Evolutionary conservation across 139 green algal genomes (phyloP), one percentile per base, ranked within the genome.

Genomic region (Tetratostichococcus sp.): DNA sequence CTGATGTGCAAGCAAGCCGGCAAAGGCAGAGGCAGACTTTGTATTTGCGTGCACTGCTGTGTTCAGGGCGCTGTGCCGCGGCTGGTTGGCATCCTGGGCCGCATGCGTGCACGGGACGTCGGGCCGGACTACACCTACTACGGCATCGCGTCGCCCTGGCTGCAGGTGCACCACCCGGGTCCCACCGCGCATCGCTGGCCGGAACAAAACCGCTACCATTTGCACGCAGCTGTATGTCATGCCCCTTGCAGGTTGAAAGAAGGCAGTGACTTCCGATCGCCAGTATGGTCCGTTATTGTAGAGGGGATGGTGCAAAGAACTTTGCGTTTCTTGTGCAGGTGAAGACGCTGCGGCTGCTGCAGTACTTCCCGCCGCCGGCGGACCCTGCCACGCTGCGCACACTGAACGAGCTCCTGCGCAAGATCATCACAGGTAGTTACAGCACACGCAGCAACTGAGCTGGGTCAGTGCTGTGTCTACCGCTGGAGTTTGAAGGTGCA

Each of bases 71-170:
- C 90, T 77, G 83, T 96, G 59, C 82, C 85, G 5, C 89, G 89
- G 69, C 76, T 97, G n/a, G 85, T 97, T 43, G 73, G 72, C 1
- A 71, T 98, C 33, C 79, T 99, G 80, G 89, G 96, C 73, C 85
- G 95, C 0, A 74, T 97, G 35, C 84, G 87, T 30, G 76, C 87
- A 65, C 82, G 83, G 0, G 91, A 97, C n/a, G 85, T 99, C 5
- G 78, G 79, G 4, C 79, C 81, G 42, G 95, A 99, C 79, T 99
- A 98, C 86, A 94, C 93, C 26, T 99, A 98, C 89, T 99, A 99
- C 71, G 94, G 93, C 72, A 95, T 99, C 26, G 90, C 94, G 25
- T 97, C 89, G 17, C 96, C 96, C n/a, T 99, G 96, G 96, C 88
- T 99, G 68, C 94, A 98, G 86, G 91, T 91, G 73, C 8, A 72